phyloP scores from a whole-genome alignment of 495 filamentous ascomycete genomes.

The Penicillium silybi region DNA sequence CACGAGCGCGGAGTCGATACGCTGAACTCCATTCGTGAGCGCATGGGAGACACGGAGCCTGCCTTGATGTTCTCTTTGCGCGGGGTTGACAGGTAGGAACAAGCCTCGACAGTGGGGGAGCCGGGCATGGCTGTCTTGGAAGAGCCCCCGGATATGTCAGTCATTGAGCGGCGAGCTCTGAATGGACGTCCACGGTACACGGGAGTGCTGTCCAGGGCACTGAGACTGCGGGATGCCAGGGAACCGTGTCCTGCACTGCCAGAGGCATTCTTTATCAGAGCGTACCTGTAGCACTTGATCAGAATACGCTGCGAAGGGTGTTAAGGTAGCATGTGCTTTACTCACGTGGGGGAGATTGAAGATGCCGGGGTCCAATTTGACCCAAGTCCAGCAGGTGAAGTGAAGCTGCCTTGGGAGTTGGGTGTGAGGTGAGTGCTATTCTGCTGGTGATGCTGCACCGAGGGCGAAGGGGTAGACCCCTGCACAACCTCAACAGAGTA shows the following conservation, averaged over 20 bases:
- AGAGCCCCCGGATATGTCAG: slow-evolving; percentile 27
- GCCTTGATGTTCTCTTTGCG: slow-evolving; percentile 34
- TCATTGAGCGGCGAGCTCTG: slow-evolving; percentile 25
- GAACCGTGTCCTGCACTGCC: slow-evolving; percentile 28
- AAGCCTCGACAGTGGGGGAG: slow-evolving; percentile 21
- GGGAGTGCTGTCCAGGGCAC: slow-evolving; percentile 29
- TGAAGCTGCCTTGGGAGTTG: slow-evolving; percentile 39
- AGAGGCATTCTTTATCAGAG: slow-evolving; percentile 33
- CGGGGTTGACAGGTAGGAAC: slow-evolving; percentile 27
- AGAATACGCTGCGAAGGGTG: slow-evolving; percentile 5
- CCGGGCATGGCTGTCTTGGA: slow-evolving; percentile 30
- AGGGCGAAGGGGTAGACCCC: slow-evolving; percentile 40
- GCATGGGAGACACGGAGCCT: slow-evolving; percentile 32
- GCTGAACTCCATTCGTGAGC: slow-evolving; percentile 31
- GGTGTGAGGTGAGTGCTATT: slow-evolving; percentile 34
- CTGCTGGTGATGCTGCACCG: slow-evolving; percentile 30
- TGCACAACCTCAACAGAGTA: slow-evolving; percentile 48
- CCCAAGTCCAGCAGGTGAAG: slow-evolving; percentile 39
- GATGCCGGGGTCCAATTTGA: slow-evolving; percentile 46
- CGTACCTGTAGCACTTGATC: slow-evolving; percentile 28
- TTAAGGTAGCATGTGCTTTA: neutral
- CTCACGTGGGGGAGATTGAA: slow-evolving; percentile 49
- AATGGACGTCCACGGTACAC: slow-evolving; percentile 22
- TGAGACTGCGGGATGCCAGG: slow-evolving; percentile 29
- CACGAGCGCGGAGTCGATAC: slow-evolving; percentile 20